Conservation (phyloP, 345 rosid species). For the Hibiscus syriacus region DNA sequence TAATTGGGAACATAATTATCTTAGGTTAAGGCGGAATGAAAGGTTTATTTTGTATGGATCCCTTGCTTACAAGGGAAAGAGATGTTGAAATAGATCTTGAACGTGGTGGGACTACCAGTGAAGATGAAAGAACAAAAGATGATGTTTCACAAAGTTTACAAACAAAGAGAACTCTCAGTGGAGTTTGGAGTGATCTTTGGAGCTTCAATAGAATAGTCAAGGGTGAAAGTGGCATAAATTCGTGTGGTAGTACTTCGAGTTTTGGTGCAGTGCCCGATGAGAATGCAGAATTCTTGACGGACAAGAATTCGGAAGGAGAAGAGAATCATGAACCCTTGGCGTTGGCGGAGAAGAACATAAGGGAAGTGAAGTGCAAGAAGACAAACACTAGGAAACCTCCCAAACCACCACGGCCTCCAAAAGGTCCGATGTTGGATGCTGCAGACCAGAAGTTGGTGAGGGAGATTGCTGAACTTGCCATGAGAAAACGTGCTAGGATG, state of each 20-base stretch:
- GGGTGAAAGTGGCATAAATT: no score
- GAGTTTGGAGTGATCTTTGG: no score
- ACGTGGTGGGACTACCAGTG: conserved; percentile 41
- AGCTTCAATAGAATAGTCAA: no score
- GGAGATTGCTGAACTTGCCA: conserved; percentile 74
- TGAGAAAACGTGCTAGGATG: no score
- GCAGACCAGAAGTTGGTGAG: conserved; percentile 70
- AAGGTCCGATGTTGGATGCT: conserved; percentile 60
- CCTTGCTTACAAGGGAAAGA: conserved; percentile 17
- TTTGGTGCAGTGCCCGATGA: conserved; percentile 23
- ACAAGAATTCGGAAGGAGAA: no score
- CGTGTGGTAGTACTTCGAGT: conserved; percentile 18
- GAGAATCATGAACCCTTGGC: conserved; percentile 18
- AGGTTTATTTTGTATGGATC: conserved; percentile 23
- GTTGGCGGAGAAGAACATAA: conserved; percentile 15
- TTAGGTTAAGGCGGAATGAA: conserved; percentile 4
- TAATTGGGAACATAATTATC: not conserved
- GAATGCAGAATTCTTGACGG: conserved; percentile 23
- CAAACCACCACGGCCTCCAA: conserved; percentile 88
- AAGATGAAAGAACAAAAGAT: conserved; percentile 32
- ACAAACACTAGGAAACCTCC: no score
- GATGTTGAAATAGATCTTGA: conserved; percentile 56
- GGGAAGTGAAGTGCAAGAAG: conserved; percentile 33
- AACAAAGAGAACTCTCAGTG: no score
- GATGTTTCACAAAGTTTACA: conserved; percentile 13